A percentile compares a stretch with the other conserved stretches of the same genome.
Conservation (phyloP, 177 flowering plant genomes). For the Vitis hybrid region DNA sequence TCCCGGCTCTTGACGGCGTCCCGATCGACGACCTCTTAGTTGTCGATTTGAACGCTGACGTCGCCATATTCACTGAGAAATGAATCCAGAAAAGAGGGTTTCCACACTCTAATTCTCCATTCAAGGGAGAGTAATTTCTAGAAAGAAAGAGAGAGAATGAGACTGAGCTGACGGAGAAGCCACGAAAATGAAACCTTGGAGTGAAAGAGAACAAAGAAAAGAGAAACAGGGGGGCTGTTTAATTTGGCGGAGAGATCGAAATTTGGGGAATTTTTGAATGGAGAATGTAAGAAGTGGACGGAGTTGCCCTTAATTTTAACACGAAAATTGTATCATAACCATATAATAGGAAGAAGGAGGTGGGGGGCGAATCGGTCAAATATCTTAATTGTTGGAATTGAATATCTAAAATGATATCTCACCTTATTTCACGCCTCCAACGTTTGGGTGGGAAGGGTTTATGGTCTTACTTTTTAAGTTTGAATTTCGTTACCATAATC, state of each 20-base stretch:
- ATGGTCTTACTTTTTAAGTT: too few relatives aligned
- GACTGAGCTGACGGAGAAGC: not conserved
- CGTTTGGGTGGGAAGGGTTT: too few relatives aligned
- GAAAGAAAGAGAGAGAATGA: slow-evolving; percentile 8
- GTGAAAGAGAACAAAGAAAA: not conserved
- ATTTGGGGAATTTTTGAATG: slow-evolving; percentile 18
- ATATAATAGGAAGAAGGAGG: too few relatives aligned
- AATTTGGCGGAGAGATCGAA: slow-evolving; percentile 48
- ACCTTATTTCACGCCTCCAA: too few relatives aligned
- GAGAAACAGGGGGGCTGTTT: not conserved
- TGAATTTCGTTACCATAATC: too few relatives aligned
- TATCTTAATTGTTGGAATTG: too few relatives aligned
- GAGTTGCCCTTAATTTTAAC: not conserved
- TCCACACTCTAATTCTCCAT: not conserved
- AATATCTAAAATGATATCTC: too few relatives aligned
- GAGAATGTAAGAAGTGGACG: not conserved
- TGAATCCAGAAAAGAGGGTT: not conserved
- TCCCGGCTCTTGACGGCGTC: slow-evolving; percentile 19
- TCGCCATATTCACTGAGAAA: slow-evolving; percentile 46
- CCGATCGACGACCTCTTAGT: slow-evolving; percentile 62
- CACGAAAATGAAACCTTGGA: not conserved
- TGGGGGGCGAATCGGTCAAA: too few relatives aligned
- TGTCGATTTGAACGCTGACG: slow-evolving; percentile 90
- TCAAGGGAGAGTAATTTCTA: too few relatives aligned
- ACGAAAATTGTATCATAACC: not conserved